A percentile compares a stretch with the other conserved stretches of the same genome.
phyloP scores from a whole-genome alignment of 2,329 filamentous ascomycete genomes.

The Aureobasidium sp. region DNA sequence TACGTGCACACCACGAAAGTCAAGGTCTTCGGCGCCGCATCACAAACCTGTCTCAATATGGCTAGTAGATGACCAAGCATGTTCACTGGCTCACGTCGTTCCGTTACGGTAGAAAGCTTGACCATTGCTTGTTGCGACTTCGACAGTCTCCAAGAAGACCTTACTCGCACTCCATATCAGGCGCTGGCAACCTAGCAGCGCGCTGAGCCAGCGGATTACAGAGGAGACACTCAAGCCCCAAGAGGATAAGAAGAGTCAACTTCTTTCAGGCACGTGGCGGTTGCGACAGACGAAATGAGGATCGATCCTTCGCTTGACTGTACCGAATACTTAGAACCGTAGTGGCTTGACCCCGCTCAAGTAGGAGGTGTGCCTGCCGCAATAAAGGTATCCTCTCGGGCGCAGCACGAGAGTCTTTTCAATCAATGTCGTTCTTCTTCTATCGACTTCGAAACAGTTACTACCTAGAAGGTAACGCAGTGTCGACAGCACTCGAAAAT shows the following conservation, averaged over 20 bases:
- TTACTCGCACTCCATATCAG: too few species aligned
- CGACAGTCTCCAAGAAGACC: neutral
- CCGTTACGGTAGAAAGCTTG: neutral
- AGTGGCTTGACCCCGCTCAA: constrained; percentile 4
- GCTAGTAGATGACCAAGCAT: neutral
- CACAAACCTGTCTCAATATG: neutral
- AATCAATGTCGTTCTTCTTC: neutral
- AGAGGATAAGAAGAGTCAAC: too few species aligned
- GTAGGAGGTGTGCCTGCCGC: neutral
- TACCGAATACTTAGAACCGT: neutral
- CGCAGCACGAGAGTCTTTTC: neutral
- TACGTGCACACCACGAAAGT: too few species aligned
- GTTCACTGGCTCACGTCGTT: neutral
- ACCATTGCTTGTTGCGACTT: neutral
- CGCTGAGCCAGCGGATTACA: too few species aligned
- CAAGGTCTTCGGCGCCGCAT: neutral
- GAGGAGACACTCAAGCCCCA: too few species aligned
- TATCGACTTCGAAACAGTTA: neutral
- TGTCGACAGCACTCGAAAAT: neutral
- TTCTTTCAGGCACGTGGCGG: too few species aligned
- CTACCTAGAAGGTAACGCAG: too few species aligned
- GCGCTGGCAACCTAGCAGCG: too few species aligned
- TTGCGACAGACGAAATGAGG: neutral
- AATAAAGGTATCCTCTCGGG: neutral
- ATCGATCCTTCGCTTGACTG: neutral